phyloP scores from a whole-genome alignment of 176 grass and related monocot species.

The Hordeum vulgare region DNA sequence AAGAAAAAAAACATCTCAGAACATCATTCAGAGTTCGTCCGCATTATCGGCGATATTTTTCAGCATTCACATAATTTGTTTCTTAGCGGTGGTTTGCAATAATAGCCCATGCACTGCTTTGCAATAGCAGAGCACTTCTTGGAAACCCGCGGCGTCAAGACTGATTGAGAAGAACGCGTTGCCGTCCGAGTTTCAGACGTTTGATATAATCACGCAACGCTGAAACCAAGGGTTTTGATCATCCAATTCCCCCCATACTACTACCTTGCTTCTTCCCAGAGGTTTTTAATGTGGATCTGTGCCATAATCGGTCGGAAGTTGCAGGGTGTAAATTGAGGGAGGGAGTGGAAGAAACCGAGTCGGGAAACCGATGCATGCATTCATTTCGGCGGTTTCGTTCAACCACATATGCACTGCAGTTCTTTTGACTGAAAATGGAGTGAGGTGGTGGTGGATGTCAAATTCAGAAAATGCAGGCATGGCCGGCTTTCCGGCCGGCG shows the following conservation, averaged over 20 bases:
- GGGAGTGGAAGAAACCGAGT: background rate
- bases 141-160: background rate
- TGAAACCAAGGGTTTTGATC: background rate
- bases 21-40: too few species aligned
- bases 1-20: too few species aligned
- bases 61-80: background rate
- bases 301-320: background rate
- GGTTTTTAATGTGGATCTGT: too few species aligned
- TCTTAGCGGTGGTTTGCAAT: too few species aligned
- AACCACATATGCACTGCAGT: background rate
- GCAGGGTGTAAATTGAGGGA: background rate
- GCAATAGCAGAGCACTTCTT: too few species aligned
- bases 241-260: background rate
- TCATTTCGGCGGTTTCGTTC: background rate
- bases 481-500: background rate
- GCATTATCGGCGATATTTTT: too few species aligned
- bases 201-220: background rate
- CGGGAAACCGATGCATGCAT: background rate
- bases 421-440: background rate
- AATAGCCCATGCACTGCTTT: too few species aligned
- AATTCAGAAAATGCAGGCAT: background rate
- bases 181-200: background rate
- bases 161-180: background rate
- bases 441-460: background rate
- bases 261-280: background rate